Evolutionary conservation across 345 rosid species (phyloP).

Genomic region (Noccaea bulbosa): DNA sequence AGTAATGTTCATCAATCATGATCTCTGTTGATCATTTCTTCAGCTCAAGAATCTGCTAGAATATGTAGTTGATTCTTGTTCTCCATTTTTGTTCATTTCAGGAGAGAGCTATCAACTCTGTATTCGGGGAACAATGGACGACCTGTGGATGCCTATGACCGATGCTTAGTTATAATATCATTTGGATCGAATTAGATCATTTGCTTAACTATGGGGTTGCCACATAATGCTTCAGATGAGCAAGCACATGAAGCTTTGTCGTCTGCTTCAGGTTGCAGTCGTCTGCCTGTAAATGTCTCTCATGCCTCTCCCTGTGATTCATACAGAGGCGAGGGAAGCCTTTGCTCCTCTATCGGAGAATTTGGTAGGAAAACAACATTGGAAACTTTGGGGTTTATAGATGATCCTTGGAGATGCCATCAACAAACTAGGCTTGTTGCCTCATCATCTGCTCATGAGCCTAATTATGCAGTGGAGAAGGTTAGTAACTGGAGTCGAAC

Average conservation of each 20-base stretch:
- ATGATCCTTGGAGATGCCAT: constrained; percentile 45
- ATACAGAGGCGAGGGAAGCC: constrained; percentile 47
- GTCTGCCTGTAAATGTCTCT: constrained; percentile 52
- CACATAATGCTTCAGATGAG: constrained; percentile 59
- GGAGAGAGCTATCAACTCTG: constrained; percentile 48
- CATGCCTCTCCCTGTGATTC: constrained; percentile 54
- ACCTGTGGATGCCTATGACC: constrained; percentile 63
- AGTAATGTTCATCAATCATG: constrained; percentile 18
- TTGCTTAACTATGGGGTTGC: constrained; percentile 67
- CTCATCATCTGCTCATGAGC: constrained; percentile 46
- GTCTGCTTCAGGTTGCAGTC: constrained; percentile 47
- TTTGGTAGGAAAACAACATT: constrained; percentile 49
- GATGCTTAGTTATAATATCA: constrained; percentile 47
- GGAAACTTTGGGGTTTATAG: constrained; percentile 47
- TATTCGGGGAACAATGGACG: constrained; percentile 37
- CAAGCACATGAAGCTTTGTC: constrained; percentile 49
- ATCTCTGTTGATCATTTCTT: constrained; percentile 17
- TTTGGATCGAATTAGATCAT: background rate
- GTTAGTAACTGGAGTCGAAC: constrained; percentile 39
- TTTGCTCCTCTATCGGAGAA: constrained; percentile 48
- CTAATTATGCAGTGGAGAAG: constrained; percentile 46
- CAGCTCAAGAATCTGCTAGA: background rate
- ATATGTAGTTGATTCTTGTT: constrained; percentile 31
- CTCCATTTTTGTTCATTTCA: constrained; percentile 44
- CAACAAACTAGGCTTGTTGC: constrained; percentile 41